Percentiles rank a stretch among this genome's conserved stretches.
Evolutionary conservation across 805 yeast species (phyloP).

Genomic region (Middelhovenomyces tepae): DNA sequence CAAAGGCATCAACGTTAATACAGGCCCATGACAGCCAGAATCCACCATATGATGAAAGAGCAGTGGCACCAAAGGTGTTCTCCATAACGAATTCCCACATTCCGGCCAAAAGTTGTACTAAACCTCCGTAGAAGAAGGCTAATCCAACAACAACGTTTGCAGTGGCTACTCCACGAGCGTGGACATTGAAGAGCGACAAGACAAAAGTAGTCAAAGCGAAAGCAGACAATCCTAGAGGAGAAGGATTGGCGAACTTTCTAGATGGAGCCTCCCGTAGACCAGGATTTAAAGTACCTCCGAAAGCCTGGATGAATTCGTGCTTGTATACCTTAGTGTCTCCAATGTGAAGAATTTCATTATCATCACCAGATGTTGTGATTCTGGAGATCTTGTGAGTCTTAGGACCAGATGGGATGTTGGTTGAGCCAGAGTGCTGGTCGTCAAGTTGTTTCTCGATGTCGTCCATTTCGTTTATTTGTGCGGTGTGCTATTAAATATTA

Average conservation of each 20-base stretch:
- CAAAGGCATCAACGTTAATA: slow-evolving; percentile 49
- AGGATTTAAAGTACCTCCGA: slow-evolving; percentile 75
- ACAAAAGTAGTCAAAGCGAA: slow-evolving; percentile 59
- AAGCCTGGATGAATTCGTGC: slow-evolving; percentile 30
- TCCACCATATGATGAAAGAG: slow-evolving; percentile 55
- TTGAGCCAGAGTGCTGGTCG: no score
- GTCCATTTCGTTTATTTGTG: no score
- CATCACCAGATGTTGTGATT: slow-evolving; percentile 14
- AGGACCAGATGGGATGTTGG: no score
- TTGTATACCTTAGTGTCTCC: slow-evolving; percentile 64
- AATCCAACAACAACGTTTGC: slow-evolving; percentile 49
- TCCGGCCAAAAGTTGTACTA: slow-evolving; percentile 52
- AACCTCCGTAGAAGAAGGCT: slow-evolving; percentile 58
- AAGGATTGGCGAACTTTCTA: slow-evolving; percentile 57
- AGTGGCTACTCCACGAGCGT: slow-evolving; percentile 42
- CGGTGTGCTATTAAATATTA: no score
- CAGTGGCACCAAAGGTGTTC: slow-evolving; percentile 61
- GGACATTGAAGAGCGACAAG: slow-evolving; percentile 45
- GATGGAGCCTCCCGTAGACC: slow-evolving; percentile 51
- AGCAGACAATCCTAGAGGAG: slow-evolving; percentile 54
- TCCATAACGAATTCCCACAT: slow-evolving; percentile 57
- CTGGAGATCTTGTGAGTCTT: slow-evolving; percentile 1
- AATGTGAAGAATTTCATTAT: slow-evolving; percentile 48
- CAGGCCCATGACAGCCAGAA: slow-evolving; percentile 65
- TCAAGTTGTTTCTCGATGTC: no score